phyloP scores from a whole-genome alignment of 257 asterid species.

The Parsonsia alboflavescens region DNA sequence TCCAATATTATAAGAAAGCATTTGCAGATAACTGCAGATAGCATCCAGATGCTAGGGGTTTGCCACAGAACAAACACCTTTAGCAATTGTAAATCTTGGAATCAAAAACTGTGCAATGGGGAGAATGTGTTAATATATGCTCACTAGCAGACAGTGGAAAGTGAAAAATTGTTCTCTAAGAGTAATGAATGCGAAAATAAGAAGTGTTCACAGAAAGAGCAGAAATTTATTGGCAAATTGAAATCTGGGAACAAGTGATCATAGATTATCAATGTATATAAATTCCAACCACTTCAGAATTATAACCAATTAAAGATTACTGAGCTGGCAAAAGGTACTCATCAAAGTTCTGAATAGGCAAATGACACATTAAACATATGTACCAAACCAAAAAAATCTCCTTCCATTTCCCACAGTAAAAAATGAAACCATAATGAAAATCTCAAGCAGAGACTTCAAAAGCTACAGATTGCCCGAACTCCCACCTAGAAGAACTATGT shows the following conservation, averaged over 20 bases:
- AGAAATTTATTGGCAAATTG: not conserved
- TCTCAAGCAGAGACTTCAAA: constrained; percentile 3
- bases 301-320: not conserved
- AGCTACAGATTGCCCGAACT: constrained; percentile 4
- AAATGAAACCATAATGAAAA: constrained; percentile 8
- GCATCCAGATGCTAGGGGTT: not conserved
- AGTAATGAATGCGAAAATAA: constrained; percentile 2
- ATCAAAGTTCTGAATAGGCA: constrained; percentile 11
- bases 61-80: not conserved
- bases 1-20: not conserved
- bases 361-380: constrained; percentile 3
- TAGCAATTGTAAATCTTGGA: not conserved
- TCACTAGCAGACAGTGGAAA: not conserved
- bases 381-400: constrained; percentile 7
- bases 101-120: not conserved
- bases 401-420: not conserved
- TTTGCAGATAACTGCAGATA: not conserved
- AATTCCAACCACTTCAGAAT: constrained; percentile 11
- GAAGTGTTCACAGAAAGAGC: not conserved
- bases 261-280: constrained; percentile 7
- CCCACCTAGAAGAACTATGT: not conserved
- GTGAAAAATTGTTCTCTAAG: not conserved
- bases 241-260: not conserved
- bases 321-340: constrained; percentile 18
- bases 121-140: not conserved